Conservation (phyloP, 1,284 basidiomycete species). For the Polyporus tsugae region DNA sequence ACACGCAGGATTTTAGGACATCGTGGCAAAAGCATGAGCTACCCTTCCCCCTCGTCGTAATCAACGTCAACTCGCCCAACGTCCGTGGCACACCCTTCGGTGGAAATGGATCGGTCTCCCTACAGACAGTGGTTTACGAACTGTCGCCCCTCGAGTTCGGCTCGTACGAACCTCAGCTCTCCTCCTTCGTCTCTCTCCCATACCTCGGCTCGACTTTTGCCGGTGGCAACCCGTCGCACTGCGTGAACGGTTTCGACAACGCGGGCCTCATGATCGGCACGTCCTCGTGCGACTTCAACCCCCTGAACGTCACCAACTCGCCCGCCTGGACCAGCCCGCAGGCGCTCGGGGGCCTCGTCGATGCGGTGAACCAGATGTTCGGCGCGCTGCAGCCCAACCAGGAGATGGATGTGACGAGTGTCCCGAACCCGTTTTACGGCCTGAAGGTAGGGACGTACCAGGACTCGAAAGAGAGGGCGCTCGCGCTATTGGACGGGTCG, state of each 20-base stretch:
- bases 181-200: constrained; percentile 14
- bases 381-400: constrained; percentile 10
- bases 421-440: constrained; percentile 21
- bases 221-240: constrained; percentile 4
- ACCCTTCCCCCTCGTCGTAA: constrained; percentile 19
- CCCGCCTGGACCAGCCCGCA: constrained; percentile 12
- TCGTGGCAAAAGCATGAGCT: constrained; percentile 13
- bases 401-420: constrained; percentile 20
- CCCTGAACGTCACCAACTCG: constrained; percentile 15
- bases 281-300: constrained; percentile 23
- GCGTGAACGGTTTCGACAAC: constrained; percentile 21
- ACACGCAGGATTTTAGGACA: not conserved
- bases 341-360: constrained; percentile 11
- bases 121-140: constrained; percentile 15
- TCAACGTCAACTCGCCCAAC: constrained; percentile 21
- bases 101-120: constrained; percentile 9
- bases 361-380: constrained; percentile 6
- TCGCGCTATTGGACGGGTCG: constrained; percentile 20
- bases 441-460: constrained; percentile 14
- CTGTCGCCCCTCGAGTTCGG: constrained; percentile 21
- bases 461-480: constrained; percentile 14
- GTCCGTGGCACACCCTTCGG: constrained; percentile 12
- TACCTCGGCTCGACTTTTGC: constrained; percentile 21
- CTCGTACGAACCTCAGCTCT: constrained; percentile 22
- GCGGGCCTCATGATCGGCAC: constrained; percentile 22